Conservation (phyloP, 2,329 filamentous ascomycete species). For the Ceratocystis ficicola region DNA sequence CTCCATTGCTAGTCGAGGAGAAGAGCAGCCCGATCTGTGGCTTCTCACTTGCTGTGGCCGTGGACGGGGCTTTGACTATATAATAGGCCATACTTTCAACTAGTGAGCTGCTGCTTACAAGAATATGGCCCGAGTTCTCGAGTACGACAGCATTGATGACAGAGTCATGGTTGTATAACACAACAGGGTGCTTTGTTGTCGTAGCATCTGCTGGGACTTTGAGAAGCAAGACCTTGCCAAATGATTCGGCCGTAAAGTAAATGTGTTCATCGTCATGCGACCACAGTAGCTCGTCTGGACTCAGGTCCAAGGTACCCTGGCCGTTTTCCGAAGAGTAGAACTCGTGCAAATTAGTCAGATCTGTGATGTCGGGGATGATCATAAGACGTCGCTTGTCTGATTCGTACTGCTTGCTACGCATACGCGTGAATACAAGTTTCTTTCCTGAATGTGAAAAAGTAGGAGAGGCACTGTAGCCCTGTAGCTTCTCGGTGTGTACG, state of each 20-base stretch:
- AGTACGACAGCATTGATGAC: slow-evolving; percentile 44
- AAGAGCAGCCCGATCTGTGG: slow-evolving; percentile 35
- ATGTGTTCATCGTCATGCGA: slow-evolving; percentile 48
- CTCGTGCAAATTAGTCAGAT: slow-evolving; percentile 47
- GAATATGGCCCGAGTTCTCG: slow-evolving; percentile 37
- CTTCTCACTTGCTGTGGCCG: slow-evolving; percentile 28
- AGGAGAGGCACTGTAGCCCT: slow-evolving; percentile 54
- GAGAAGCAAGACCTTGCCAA: slow-evolving; percentile 51
- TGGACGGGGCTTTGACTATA: slow-evolving; percentile 40
- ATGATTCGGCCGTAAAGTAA: slow-evolving; percentile 61
- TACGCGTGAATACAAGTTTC: slow-evolving; percentile 63
- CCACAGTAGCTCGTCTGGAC: slow-evolving; percentile 47
- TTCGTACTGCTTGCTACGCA: slow-evolving; percentile 68
- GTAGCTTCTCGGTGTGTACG: slow-evolving; percentile 42
- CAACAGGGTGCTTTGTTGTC: slow-evolving; percentile 37
- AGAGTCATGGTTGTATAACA: slow-evolving; percentile 42
- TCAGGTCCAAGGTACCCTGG: slow-evolving; percentile 48
- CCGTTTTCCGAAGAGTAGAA: slow-evolving; percentile 51
- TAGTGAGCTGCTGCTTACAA: slow-evolving; percentile 56
- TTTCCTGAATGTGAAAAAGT: slow-evolving; percentile 63
- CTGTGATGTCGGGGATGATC: slow-evolving; percentile 48
- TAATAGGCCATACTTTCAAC: slow-evolving; percentile 61
- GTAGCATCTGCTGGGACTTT: slow-evolving; percentile 43
- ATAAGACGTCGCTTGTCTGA: slow-evolving; percentile 62
- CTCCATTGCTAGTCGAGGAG: slow-evolving; percentile 53